These are phyloP conservation scores for Exophiala bonariae DNA, from an alignment of 2,329 filamentous ascomycete species.

Conservation along the genomic window DNA sequence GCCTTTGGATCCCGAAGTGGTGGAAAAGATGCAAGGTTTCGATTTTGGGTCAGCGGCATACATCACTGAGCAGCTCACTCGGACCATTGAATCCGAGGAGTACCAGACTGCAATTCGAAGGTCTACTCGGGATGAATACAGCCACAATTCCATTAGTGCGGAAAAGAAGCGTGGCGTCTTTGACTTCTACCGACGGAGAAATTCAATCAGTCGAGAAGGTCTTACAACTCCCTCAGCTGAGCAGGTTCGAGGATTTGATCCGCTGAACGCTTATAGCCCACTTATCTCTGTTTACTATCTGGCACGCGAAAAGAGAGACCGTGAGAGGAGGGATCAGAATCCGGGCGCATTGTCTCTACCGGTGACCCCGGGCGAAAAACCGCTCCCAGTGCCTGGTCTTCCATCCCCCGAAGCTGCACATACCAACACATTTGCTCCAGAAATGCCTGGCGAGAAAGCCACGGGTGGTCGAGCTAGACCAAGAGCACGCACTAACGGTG, in stretches of 20 bases:
- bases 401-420: conserved; percentile 80
- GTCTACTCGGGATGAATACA: conserved; percentile 65
- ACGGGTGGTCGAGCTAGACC: conserved; percentile 81
- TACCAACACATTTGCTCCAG: conserved; percentile 81
- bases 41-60: conserved; percentile 88
- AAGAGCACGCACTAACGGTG: conserved; percentile 87
- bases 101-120: conserved; percentile 82
- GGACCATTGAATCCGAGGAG: conserved; percentile 88
- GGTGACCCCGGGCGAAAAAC: conserved; percentile 55
- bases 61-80: conserved; percentile 78
- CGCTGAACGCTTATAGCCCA: conserved; percentile 89
- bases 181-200: conserved; percentile 94
- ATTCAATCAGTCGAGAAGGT: conserved; percentile 87
- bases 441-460: conserved; percentile 84
- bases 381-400: conserved; percentile 70
- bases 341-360: conserved; percentile 61
- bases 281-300: conserved; percentile 93
- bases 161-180: conserved; percentile 91
- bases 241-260: conserved; percentile 79
- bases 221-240: conserved; percentile 81
- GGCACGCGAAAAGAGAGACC: conserved; percentile 87
- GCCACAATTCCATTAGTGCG: conserved; percentile 58
- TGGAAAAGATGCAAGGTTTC: conserved; percentile 95
- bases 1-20: conserved; percentile 77
- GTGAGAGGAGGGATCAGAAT: conserved; percentile 61